Evolutionary conservation across 2,329 filamentous ascomycete species (phyloP).

Genomic region (Tolypocladium nubicola): DNA sequence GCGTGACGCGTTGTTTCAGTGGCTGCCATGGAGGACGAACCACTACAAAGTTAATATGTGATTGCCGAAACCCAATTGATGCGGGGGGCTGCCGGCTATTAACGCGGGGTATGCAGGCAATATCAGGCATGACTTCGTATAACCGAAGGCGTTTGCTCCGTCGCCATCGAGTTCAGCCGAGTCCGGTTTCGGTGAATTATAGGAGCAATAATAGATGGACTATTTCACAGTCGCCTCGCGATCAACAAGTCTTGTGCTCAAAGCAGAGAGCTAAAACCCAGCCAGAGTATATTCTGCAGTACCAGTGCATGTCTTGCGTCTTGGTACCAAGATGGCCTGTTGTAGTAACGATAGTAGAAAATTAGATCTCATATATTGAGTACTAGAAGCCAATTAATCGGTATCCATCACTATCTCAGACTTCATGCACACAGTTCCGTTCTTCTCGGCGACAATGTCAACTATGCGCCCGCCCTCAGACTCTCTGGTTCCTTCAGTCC

Average conservation of each 20-base stretch:
- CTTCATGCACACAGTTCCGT: conserved; percentile 12
- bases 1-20: neutral
- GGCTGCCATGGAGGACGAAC: too few species aligned
- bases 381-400: neutral
- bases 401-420: neutral
- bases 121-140: neutral
- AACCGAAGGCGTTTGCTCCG: neutral
- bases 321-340: too few species aligned
- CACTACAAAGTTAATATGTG: neutral
- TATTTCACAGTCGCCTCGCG: too few species aligned
- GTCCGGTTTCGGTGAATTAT: neutral
- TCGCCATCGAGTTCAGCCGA: neutral
- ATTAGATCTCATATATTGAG: too few species aligned
- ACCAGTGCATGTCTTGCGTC: too few species aligned
- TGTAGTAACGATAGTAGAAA: too few species aligned
- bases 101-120: neutral
- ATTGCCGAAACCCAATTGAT: neutral
- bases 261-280: too few species aligned
- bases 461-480: conserved; percentile 21
- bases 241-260: too few species aligned
- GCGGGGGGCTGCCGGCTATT: neutral
- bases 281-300: too few species aligned
- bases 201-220: too few species aligned
- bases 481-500: conserved; percentile 33
- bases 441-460: conserved; percentile 37